Evolutionary conservation across 2,329 filamentous ascomycete genomes (phyloP), one percentile per base, ranked within the genome.

Genomic region (Colletotrichum endophyticum): DNA sequence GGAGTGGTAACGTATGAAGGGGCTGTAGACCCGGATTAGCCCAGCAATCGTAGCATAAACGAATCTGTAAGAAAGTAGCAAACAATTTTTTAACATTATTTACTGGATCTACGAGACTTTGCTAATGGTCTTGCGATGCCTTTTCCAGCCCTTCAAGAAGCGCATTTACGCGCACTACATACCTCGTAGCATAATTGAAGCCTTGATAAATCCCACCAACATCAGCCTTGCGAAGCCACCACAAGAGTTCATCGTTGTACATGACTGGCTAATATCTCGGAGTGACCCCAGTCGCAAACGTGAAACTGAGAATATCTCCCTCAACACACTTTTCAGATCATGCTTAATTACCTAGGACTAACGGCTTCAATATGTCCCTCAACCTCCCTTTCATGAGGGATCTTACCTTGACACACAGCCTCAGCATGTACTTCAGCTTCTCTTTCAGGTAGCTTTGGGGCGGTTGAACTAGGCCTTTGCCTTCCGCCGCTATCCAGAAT

Each of bases 261-360:
- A 44, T 9, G 16, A 44, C 39, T 44, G 39, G 19, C 16, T n/a
- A 6, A 11, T 44, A n/a, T 44, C 39, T 44, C 3, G 3, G 19
- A 44, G 19, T 44, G 8, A 44, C 16, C 19, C 5, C 1, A 44
- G 11, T n/a, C 8, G 19, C 16, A 44, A 44, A 44, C 39, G 15
- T 39, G 36, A 44, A 44, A n/a, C 0, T n/a, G 0, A 1, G 39
- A 44, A 44, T 0, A 19, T n/a, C 39, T 44, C 16, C 9, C 39
- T 44, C 1, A 3, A 44, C 16, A 9, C 19, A 0, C 39, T 0
- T 44, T 3, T n/a, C 2, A 44, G 39, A 44, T 1, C 9, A 2
- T n/a, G 19, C 1, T 44, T 44, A 3, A n/a, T 3, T 3, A n/a
- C n/a, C n/a, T n/a, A 1, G 8, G 5, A n/a, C 16, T 1, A 1